Evolutionary conservation across 352 stramenopile genomes (phyloP).

Genomic region (Discostella stelligera): DNA sequence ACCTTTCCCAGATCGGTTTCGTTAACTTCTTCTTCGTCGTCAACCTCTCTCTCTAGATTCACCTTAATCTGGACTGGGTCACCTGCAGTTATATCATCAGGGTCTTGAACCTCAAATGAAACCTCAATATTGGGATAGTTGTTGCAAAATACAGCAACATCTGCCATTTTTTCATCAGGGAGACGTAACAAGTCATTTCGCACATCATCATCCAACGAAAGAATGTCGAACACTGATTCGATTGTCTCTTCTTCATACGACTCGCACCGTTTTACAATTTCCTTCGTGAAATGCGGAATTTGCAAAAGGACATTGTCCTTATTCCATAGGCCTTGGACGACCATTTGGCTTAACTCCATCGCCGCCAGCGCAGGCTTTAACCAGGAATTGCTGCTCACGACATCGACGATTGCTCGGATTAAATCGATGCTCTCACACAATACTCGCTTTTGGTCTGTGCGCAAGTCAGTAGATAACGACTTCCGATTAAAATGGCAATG

Average conservation of each 20-base stretch:
- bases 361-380: slow-evolving; percentile 96
- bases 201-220: slow-evolving; percentile 92
- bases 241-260: slow-evolving; percentile 81
- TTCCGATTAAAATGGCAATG: slow-evolving; percentile 96
- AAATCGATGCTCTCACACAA: slow-evolving; percentile 90
- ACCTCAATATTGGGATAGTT: slow-evolving; percentile 98
- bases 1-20: slow-evolving; percentile 72
- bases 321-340: slow-evolving; percentile 97
- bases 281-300: slow-evolving; percentile 95
- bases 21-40: slow-evolving; percentile 83
- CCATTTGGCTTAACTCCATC: slow-evolving; percentile 99
- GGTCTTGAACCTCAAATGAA: slow-evolving; percentile 88
- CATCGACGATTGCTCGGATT: slow-evolving; percentile 97
- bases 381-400: slow-evolving; percentile 98
- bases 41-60: slow-evolving; percentile 90
- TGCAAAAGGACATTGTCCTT: slow-evolving; percentile 94
- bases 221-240: slow-evolving; percentile 88
- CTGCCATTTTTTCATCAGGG: slow-evolving; percentile 88
- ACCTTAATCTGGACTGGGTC: slow-evolving; percentile 89
- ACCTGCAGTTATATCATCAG: slow-evolving; percentile 88
- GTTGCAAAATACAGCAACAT: slow-evolving; percentile 99
- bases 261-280: slow-evolving; percentile 81
- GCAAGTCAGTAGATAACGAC: slow-evolving; percentile 89
- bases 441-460: slow-evolving; percentile 89
- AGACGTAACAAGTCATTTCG: slow-evolving; percentile 89